These are phyloP conservation scores for Candida caryicola DNA, from an alignment of 805 yeast genomes.

Conservation along the genomic window DNA sequence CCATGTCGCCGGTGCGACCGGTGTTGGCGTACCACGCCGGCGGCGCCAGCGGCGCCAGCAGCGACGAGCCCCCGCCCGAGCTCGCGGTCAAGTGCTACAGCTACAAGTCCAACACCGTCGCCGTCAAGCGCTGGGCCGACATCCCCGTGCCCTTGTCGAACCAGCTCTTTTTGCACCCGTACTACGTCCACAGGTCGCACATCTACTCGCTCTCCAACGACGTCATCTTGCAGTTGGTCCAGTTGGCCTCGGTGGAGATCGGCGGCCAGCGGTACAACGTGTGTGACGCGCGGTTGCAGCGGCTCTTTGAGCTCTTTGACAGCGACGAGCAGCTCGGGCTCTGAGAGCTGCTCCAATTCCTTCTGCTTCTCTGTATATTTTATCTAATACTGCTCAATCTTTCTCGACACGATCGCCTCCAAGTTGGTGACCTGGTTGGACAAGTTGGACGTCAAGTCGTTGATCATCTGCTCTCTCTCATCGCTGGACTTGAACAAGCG, in stretches of 20 bases:
- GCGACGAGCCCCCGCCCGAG: background rate
- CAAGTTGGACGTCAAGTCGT: constrained; percentile 21
- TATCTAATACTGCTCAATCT: background rate
- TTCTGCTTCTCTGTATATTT: no score
- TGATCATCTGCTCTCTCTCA: constrained; percentile 19
- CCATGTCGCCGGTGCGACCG: background rate
- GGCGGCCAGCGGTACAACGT: constrained; percentile 1
- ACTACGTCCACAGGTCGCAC: background rate
- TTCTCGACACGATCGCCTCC: constrained; percentile 18
- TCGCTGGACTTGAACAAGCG: constrained; percentile 17
- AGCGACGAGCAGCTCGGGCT: background rate
- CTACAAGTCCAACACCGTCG: background rate
- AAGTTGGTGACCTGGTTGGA: constrained; percentile 22
- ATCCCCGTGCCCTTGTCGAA: constrained; percentile 4
- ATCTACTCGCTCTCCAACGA: constrained; percentile 8
- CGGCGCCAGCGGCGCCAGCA: background rate
- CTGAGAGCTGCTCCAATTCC: no score
- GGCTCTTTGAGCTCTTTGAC: constrained; percentile 5
- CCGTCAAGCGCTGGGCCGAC: background rate
- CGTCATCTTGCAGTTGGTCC: constrained; percentile 1
- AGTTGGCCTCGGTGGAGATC: background rate
- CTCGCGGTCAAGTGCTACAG: constrained; percentile 4
- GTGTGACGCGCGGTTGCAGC: constrained; percentile 4
- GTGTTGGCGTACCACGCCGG: background rate
- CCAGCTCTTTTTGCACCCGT: constrained; percentile 9